These are phyloP conservation scores for Hemerocallis citrina DNA, from an alignment of 106 monocot species.

Conservation along the genomic window DNA sequence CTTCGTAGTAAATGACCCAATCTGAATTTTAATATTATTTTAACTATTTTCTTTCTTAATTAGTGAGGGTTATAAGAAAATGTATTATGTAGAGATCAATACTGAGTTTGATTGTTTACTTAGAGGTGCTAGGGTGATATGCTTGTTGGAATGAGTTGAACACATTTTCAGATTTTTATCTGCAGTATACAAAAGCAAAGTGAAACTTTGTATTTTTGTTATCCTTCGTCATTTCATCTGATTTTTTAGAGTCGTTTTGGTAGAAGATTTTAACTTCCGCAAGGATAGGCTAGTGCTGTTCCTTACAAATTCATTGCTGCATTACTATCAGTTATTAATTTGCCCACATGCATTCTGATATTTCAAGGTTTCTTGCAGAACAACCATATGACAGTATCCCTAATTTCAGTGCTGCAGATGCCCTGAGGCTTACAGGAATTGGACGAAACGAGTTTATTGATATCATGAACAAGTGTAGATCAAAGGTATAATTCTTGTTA, in stretches of 20 bases:
- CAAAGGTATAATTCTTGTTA: constrained; percentile 59
- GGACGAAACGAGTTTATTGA: constrained; percentile 99
- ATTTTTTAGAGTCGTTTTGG: neutral
- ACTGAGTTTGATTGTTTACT: neutral
- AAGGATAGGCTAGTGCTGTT: neutral
- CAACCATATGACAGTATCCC: constrained; percentile 99
- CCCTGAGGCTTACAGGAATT: constrained; percentile 88
- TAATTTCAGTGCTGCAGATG: constrained; percentile 99
- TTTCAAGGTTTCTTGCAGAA: constrained; percentile 55
- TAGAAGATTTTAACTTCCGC: too few relatives aligned
- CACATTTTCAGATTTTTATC: neutral
- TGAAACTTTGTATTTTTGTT: neutral
- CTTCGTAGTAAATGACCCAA: too few relatives aligned
- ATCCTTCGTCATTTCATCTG: neutral
- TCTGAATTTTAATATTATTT: neutral
- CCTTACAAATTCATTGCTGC: neutral
- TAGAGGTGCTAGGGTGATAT: neutral
- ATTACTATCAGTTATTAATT: neutral
- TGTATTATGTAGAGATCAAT: neutral
- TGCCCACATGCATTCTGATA: neutral
- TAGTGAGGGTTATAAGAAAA: neutral
- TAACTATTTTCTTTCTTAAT: neutral
- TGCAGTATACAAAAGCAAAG: neutral
- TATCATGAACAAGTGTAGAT: constrained; percentile 99
- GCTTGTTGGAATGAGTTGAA: neutral